Evolutionary conservation across 805 yeast species (phyloP).

Genomic region (Monosporozyma unispora): DNA sequence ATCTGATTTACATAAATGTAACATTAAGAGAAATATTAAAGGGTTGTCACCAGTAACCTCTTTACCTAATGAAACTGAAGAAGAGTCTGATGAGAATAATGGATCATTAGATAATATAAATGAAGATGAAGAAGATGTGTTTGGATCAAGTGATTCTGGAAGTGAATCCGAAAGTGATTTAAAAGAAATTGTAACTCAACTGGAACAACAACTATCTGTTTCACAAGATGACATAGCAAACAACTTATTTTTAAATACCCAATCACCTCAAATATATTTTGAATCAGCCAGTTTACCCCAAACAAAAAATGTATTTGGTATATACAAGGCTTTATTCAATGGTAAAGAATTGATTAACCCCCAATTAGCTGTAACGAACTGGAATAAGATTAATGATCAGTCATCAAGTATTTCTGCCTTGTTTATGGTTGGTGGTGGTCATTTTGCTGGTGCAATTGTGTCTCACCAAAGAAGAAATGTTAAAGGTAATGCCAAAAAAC

Average conservation of each 20-base stretch:
- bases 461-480: slow-evolving; percentile 54
- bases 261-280: slow-evolving; percentile 60
- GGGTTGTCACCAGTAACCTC: slow-evolving; percentile 42
- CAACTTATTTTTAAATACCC: slow-evolving; percentile 49
- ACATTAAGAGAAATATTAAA: slow-evolving; percentile 44
- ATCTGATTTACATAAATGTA: slow-evolving; percentile 50
- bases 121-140: slow-evolving; percentile 5
- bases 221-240: slow-evolving; percentile 10
- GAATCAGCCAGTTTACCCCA: slow-evolving; percentile 38
- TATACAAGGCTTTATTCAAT: slow-evolving; percentile 56
- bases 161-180: slow-evolving; percentile 14
- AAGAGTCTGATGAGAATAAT: slow-evolving; percentile 28
- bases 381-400: slow-evolving; percentile 26
- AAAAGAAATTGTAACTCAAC: slow-evolving; percentile 14
- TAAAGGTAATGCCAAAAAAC: slow-evolving; percentile 46
- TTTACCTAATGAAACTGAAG: slow-evolving; percentile 50
- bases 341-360: slow-evolving; percentile 40
- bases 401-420: slow-evolving; percentile 51
- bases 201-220: slow-evolving; percentile 9
- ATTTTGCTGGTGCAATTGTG: slow-evolving; percentile 91
- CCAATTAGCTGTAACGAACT: slow-evolving; percentile 35
- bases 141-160: not conserved
- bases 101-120: slow-evolving; percentile 27
- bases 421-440: slow-evolving; percentile 95
- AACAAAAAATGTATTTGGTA: slow-evolving; percentile 40